Evolutionary conservation across 2,329 filamentous ascomycete species (phyloP).

Genomic region (Chaetomium olivaceum): DNA sequence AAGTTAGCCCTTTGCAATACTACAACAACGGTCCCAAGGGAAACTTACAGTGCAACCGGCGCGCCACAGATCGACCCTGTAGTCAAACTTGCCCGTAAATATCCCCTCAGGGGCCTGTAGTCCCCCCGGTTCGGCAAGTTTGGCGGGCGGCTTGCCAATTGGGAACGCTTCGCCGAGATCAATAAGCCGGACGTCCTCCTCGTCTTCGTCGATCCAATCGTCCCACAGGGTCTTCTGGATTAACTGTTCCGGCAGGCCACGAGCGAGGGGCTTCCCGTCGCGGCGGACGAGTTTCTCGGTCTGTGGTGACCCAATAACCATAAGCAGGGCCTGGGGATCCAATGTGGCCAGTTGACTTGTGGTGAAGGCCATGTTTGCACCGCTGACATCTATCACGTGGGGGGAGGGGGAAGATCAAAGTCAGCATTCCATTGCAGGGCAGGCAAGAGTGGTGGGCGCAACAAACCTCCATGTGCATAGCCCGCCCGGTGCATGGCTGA

Average conservation of each 20-base stretch:
- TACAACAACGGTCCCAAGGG: neutral
- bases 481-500: slow-evolving; percentile 6
- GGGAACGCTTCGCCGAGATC: slow-evolving; percentile 15
- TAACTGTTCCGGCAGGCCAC: neutral
- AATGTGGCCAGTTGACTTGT: neutral
- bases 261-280: neutral
- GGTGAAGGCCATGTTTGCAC: slow-evolving; percentile 8
- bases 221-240: neutral
- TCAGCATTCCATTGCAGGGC: neutral
- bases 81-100: slow-evolving; percentile 6
- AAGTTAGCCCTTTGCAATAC: neutral
- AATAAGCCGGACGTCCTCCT: slow-evolving; percentile 9
- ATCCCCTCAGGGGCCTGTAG: slow-evolving; percentile 15
- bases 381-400: slow-evolving; percentile 7
- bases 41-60: slow-evolving; percentile 5
- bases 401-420: neutral
- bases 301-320: neutral
- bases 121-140: neutral
- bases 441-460: too few species aligned
- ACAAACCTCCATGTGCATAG: slow-evolving; percentile 16
- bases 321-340: neutral
- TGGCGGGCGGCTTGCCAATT: neutral
- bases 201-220: slow-evolving; percentile 10
- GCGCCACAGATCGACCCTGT: slow-evolving; percentile 16
- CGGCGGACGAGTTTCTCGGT: neutral